These are phyloP conservation scores for Saitozyma podzolica DNA, from an alignment of 768 basidiomycete species.

Conservation along the genomic window DNA sequence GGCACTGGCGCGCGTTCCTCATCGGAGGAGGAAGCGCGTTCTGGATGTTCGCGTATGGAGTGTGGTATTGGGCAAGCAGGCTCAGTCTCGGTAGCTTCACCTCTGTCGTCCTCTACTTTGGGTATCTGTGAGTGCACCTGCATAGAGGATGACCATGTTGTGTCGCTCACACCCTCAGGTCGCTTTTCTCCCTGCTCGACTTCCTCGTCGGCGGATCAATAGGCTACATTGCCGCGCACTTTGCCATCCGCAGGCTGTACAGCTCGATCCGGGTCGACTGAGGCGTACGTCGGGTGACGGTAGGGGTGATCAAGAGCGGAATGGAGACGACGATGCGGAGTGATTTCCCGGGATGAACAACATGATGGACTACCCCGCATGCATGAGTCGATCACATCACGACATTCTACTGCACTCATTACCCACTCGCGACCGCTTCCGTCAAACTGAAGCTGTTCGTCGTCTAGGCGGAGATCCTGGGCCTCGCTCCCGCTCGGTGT, in stretches of 20 bases:
- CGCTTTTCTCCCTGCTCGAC: conserved; percentile 75
- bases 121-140: conserved; percentile 64
- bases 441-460: no score
- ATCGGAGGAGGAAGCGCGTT: conserved; percentile 88
- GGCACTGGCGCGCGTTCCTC: conserved; percentile 95
- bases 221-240: conserved; percentile 86
- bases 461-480: no score
- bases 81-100: conserved; percentile 81
- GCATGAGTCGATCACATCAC: no score
- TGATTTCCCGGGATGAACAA: no score
- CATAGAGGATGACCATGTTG: not conserved
- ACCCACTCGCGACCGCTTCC: no score
- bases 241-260: conserved; percentile 83
- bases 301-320: no score
- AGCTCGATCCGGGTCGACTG: conserved; percentile 53
- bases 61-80: conserved; percentile 69
- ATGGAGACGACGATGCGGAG: no score
- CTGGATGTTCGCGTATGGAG: conserved; percentile 84
- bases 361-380: no score
- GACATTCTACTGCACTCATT: no score
- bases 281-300: no score
- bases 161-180: conserved; percentile 28
- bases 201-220: conserved; percentile 90
- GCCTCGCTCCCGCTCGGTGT: no score
- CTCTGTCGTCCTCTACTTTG: conserved; percentile 80